These are phyloP conservation scores for Globisporangium yorkense DNA, from an alignment of 352 stramenopile species.

Conservation along the genomic window DNA sequence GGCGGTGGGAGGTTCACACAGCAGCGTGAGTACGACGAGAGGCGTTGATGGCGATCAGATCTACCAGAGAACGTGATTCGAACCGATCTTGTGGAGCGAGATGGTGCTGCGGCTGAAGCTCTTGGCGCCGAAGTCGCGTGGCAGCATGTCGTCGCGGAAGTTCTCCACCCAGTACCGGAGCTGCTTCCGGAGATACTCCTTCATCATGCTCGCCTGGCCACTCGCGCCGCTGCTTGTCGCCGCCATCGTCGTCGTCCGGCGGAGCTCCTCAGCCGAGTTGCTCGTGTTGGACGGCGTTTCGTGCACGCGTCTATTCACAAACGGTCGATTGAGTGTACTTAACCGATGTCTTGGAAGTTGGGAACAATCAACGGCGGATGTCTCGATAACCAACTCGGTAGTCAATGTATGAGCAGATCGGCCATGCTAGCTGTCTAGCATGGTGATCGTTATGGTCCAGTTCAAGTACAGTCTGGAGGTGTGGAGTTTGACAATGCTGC, in stretches of 20 bases:
- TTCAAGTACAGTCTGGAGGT: too few relatives aligned
- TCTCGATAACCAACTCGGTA: too few relatives aligned
- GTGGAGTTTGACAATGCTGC: too few relatives aligned
- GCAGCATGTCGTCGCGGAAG: conserved; percentile 53
- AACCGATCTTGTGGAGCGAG: conserved; percentile 45
- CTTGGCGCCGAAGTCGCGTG: conserved; percentile 47
- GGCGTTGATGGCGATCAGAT: neutral
- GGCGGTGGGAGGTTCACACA: neutral
- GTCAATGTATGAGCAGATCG: too few relatives aligned
- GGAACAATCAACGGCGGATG: too few relatives aligned
- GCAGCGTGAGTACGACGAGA: neutral
- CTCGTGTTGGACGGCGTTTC: too few relatives aligned
- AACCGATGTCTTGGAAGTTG: too few relatives aligned
- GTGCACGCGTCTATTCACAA: neutral
- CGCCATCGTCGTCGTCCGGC: neutral
- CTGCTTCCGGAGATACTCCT: conserved; percentile 64
- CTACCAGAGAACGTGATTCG: neutral
- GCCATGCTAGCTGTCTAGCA: too few relatives aligned
- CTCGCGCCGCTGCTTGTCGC: conserved; percentile 7
- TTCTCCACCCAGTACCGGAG: conserved; percentile 61
- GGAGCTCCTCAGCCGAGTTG: too few relatives aligned
- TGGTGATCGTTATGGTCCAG: too few relatives aligned
- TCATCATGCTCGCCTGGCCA: conserved; percentile 41
- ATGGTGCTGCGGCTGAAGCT: conserved; percentile 39
- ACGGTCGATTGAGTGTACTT: too few relatives aligned